phyloP scores from a whole-genome alignment of 2,329 filamentous ascomycete genomes.

The Trichoderma semiorbis region DNA sequence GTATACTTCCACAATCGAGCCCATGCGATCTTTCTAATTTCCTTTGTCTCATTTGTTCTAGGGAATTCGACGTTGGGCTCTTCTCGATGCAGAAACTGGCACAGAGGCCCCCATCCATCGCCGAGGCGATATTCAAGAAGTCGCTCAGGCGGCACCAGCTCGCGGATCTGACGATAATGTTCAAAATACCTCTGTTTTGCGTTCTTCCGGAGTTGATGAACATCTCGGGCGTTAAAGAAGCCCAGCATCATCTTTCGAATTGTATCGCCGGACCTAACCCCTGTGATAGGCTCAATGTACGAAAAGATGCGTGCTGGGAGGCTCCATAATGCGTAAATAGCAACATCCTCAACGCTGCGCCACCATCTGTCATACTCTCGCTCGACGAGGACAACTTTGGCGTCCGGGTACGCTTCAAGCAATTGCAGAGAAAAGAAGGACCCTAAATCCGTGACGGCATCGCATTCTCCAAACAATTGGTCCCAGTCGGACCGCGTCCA shows the following conservation, averaged over 20 bases:
- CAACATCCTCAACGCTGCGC: conserved; percentile 30
- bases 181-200: conserved; percentile 27
- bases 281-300: conserved; percentile 31
- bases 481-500: conserved; percentile 32
- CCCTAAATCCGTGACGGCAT: conserved; percentile 32
- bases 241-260: conserved; percentile 29
- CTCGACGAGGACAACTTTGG: conserved; percentile 33
- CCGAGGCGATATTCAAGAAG: conserved; percentile 32
- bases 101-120: conserved; percentile 37
- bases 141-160: conserved; percentile 25
- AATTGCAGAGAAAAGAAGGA: conserved; percentile 29
- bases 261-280: conserved; percentile 25
- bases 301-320: conserved; percentile 22
- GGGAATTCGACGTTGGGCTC: conserved; percentile 33
- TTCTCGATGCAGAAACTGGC: conserved; percentile 33
- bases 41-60: conserved; percentile 30
- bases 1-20: background rate
- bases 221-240: conserved; percentile 25
- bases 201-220: conserved; percentile 24
- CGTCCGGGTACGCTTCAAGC: conserved; percentile 31
- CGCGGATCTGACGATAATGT: conserved; percentile 29
- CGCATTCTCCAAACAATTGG: conserved; percentile 29
- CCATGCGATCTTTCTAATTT: conserved; percentile 11
- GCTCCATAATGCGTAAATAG: conserved; percentile 27
- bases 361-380: conserved; percentile 33